Percentiles rank a stretch among this genome's conserved stretches.
These are phyloP conservation scores for Russula griseocarnosa DNA, from an alignment of 768 basidiomycete genomes.

Conservation along the genomic window DNA sequence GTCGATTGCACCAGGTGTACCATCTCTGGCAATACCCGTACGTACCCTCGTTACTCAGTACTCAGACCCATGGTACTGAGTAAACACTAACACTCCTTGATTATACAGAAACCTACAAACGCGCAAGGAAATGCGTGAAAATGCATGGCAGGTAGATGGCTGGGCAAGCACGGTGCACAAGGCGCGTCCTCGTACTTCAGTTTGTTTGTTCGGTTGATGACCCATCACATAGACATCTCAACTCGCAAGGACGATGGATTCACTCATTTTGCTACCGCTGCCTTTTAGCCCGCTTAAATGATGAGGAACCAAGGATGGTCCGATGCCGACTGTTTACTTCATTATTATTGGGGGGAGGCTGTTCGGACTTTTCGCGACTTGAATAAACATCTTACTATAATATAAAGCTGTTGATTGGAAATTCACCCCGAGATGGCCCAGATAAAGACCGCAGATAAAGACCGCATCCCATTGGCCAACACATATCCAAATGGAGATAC, in stretches of 20 bases:
- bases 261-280: conserved; percentile 74
- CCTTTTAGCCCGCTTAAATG: conserved; percentile 83
- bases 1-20: conserved; percentile 82
- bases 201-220: background rate
- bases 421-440: too few relatives aligned
- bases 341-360: conserved; percentile 78
- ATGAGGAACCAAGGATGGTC: conserved; percentile 74
- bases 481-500: too few relatives aligned
- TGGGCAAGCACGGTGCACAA: conserved; percentile 95
- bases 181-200: conserved; percentile 41
- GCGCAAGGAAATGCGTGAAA: conserved; percentile 79
- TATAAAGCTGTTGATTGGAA: too few relatives aligned
- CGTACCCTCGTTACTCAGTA: conserved; percentile 17
- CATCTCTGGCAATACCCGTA: conserved; percentile 98
- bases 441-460: too few relatives aligned
- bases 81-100: background rate
- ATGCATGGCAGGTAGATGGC: conserved; percentile 91
- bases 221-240: conserved; percentile 70
- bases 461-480: too few relatives aligned
- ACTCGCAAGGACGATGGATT: conserved; percentile 81
- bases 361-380: conserved; percentile 8
- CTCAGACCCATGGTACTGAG: background rate
- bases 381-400: too few relatives aligned
- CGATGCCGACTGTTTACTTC: conserved; percentile 87
- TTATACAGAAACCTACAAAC: conserved; percentile 60